A percentile compares a stretch with the other conserved stretches of the same genome.
phyloP scores from a whole-genome alignment of 2,329 filamentous ascomycete genomes.

The Zasmidium citrigriseum region DNA sequence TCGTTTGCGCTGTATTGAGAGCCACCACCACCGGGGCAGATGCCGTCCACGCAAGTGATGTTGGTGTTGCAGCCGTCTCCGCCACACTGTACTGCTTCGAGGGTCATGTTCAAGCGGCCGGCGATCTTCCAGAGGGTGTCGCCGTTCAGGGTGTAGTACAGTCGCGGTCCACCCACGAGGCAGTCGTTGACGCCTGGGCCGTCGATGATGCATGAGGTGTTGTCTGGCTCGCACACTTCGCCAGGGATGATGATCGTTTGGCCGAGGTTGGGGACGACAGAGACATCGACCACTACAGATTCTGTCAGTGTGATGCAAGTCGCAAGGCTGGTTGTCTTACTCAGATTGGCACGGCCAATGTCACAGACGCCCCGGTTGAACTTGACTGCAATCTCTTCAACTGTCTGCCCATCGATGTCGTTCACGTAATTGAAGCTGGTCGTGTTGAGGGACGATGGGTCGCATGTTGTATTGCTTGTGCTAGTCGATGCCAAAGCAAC shows the following conservation, averaged over 20 bases:
- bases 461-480: conserved; percentile 2
- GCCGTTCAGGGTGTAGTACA: conserved; percentile 9
- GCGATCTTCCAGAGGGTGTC: conserved; percentile 4
- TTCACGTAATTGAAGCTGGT: conserved; percentile 7
- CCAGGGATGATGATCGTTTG: too few relatives aligned
- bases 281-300: conserved; percentile 5
- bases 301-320: neutral
- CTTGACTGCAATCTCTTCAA: conserved; percentile 3
- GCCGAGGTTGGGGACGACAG: conserved; percentile 4
- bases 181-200: conserved; percentile 2
- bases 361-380: conserved; percentile 7
- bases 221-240: conserved; percentile 4
- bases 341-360: conserved; percentile 6
- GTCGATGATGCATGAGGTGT: neutral
- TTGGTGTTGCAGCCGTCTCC: conserved; percentile 5
- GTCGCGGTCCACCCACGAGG: conserved; percentile 2
- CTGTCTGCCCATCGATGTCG: conserved; percentile 1
- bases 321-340: neutral
- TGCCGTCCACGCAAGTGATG: conserved; percentile 4
- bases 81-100: neutral
- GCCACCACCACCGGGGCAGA: neutral
- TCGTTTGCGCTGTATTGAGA: conserved; percentile 1
- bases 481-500: too few relatives aligned
- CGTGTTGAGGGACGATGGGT: conserved; percentile 1
- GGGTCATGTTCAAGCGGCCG: conserved; percentile 5